Conservation (phyloP, 2,329 filamentous ascomycete genomes). For the Monosporascus cannonballus region DNA sequence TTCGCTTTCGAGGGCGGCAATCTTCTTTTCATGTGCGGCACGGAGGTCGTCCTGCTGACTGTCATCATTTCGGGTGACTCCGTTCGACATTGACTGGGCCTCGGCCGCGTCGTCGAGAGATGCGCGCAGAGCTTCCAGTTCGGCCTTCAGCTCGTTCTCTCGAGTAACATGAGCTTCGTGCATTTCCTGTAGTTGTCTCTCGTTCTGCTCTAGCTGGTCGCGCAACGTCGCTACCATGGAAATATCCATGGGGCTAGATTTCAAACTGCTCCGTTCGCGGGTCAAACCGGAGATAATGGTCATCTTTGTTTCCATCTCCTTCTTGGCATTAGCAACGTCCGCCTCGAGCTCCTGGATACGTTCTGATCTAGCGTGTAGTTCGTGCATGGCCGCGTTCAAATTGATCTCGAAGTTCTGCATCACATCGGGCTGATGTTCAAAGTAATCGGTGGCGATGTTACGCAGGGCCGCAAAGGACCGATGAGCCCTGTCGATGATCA, state of each 20-base stretch:
- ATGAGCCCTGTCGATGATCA: slow-evolving; percentile 84
- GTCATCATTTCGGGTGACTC: slow-evolving; percentile 22
- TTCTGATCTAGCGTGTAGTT: slow-evolving; percentile 80
- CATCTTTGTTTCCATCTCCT: slow-evolving; percentile 96
- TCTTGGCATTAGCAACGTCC: slow-evolving; percentile 76
- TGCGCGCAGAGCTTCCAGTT: slow-evolving; percentile 63
- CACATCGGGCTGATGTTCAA: slow-evolving; percentile 73
- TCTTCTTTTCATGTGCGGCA: slow-evolving; percentile 46
- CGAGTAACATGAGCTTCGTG: slow-evolving; percentile 66
- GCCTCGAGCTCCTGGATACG: slow-evolving; percentile 85
- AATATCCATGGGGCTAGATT: slow-evolving; percentile 79
- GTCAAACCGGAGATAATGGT: slow-evolving; percentile 92
- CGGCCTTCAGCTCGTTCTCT: slow-evolving; percentile 66
- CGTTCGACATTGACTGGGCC: slow-evolving; percentile 9
- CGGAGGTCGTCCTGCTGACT: slow-evolving; percentile 25
- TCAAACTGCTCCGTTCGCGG: slow-evolving; percentile 85
- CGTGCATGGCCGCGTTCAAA: slow-evolving; percentile 85
- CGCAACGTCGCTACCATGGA: slow-evolving; percentile 82
- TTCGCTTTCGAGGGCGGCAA: slow-evolving; percentile 64
- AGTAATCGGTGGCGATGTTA: slow-evolving; percentile 80
- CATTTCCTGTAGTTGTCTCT: slow-evolving; percentile 70
- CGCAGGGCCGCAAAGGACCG: slow-evolving; percentile 84
- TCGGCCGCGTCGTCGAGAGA: slow-evolving; percentile 36
- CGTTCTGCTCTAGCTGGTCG: slow-evolving; percentile 81
- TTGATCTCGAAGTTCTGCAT: slow-evolving; percentile 93